Evolutionary conservation across 1,284 basidiomycete genomes (phyloP).

Genomic region (Prillingera fragicola): DNA sequence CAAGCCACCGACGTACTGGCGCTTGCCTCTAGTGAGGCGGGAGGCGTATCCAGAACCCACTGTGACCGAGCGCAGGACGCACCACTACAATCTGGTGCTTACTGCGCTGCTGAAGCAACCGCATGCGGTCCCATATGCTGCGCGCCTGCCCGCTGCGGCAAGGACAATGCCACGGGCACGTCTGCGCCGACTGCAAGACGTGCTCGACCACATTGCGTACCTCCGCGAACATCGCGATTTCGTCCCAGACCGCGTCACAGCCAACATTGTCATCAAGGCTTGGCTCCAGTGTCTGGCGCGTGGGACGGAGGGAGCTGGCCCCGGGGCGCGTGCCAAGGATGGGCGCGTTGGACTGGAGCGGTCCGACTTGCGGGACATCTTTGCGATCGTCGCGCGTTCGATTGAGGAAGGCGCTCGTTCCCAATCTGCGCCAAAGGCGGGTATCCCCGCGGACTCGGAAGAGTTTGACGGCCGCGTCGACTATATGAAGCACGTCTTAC

Average conservation of each 20-base stretch:
- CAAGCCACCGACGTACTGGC: conserved; percentile 9
- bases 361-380: conserved; percentile 15
- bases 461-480: conserved; percentile 11
- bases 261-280: conserved; percentile 38
- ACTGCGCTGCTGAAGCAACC: conserved; percentile 10
- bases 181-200: conserved; percentile 26
- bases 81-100: conserved; percentile 12
- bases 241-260: conserved; percentile 38
- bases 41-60: conserved; percentile 4
- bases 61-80: conserved; percentile 7
- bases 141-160: conserved; percentile 1
- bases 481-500: conserved; percentile 25
- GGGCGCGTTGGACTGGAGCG: conserved; percentile 1
- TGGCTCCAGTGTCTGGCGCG: conserved; percentile 25
- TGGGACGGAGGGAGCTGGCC: conserved; percentile 1
- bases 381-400: conserved; percentile 9
- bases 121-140: conserved; percentile 5
- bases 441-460: too few species aligned
- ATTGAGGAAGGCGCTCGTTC: conserved; percentile 5
- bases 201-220: conserved; percentile 26
- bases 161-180: too few species aligned
- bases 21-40: conserved; percentile 4
- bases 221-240: conserved; percentile 31
- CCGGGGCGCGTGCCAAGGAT: conserved; percentile 1
- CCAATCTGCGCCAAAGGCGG: neutral